Percentiles rank a stretch among this genome's conserved stretches.
phyloP scores from a whole-genome alignment of 2,329 filamentous ascomycete species.

The Furcasterigmium sp. region DNA sequence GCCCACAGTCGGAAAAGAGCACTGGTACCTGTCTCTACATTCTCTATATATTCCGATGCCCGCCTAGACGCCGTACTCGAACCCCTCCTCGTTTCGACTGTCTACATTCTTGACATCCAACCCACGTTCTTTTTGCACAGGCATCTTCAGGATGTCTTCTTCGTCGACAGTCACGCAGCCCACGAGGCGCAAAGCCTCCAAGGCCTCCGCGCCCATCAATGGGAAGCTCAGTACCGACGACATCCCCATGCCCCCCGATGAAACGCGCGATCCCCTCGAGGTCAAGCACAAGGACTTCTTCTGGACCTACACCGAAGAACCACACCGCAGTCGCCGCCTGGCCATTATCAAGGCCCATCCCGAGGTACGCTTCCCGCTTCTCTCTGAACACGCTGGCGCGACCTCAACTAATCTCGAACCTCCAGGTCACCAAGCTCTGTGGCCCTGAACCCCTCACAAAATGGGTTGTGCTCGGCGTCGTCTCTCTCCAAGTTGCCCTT shows the following conservation, averaged over 20 bases:
- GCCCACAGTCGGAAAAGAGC: not conserved
- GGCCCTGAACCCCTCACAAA: constrained; percentile 94
- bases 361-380: constrained; percentile 54
- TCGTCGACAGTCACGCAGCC: constrained; percentile 26
- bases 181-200: constrained; percentile 17
- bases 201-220: constrained; percentile 15
- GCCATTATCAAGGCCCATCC: constrained; percentile 98
- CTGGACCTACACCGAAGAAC: constrained; percentile 99
- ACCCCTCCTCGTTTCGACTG: not conserved
- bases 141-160: constrained; percentile 15
- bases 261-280: constrained; percentile 33
- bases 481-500: constrained; percentile 72
- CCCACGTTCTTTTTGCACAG: not conserved
- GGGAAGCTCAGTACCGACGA: constrained; percentile 14
- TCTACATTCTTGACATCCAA: not conserved
- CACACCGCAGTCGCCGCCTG: constrained; percentile 81
- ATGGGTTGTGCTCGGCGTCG: constrained; percentile 81
- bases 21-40: not conserved
- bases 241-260: constrained; percentile 10
- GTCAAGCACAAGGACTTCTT: constrained; percentile 67
- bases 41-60: constrained; percentile 2
- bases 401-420: not conserved
- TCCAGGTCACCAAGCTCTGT: constrained; percentile 89
- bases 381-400: not conserved
- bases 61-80: not conserved